These are phyloP conservation scores for Cryptococcus sp. DNA, from an alignment of 1,284 basidiomycete genomes.

Conservation along the genomic window DNA sequence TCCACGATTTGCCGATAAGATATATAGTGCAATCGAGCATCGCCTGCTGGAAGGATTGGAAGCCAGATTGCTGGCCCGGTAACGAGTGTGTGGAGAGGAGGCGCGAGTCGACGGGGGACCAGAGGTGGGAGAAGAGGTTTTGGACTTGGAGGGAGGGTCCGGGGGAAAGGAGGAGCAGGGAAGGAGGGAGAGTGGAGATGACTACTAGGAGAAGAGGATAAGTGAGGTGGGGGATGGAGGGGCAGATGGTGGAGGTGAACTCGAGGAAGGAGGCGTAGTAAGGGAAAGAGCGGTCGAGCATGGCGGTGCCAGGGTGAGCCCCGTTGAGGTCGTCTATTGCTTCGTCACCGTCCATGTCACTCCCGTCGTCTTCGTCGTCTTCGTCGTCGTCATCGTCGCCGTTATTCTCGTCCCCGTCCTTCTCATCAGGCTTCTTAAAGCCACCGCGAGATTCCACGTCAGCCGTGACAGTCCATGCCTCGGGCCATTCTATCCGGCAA, in stretches of 20 bases:
- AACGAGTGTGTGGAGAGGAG: slow-evolving; percentile 42
- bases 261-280: slow-evolving; percentile 58
- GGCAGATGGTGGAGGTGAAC: slow-evolving; percentile 44
- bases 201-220: slow-evolving; percentile 42
- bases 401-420: slow-evolving; percentile 21
- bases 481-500: slow-evolving; percentile 11
- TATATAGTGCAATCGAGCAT: slow-evolving; percentile 32
- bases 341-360: slow-evolving; percentile 14
- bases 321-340: slow-evolving; percentile 15
- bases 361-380: slow-evolving; percentile 42
- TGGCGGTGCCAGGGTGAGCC: slow-evolving; percentile 1
- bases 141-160: slow-evolving; percentile 24
- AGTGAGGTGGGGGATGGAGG: slow-evolving; percentile 42
- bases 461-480: slow-evolving; percentile 10
- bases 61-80: slow-evolving; percentile 36
- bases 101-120: slow-evolving; percentile 45
- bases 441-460: background rate
- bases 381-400: slow-evolving; percentile 50
- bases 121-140: slow-evolving; percentile 43
- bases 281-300: slow-evolving; percentile 12
- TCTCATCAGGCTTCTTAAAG: slow-evolving; percentile 9
- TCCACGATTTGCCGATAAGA: slow-evolving; percentile 29
- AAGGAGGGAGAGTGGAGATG: slow-evolving; percentile 38
- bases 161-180: slow-evolving; percentile 29
- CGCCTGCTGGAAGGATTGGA: slow-evolving; percentile 41